A percentile compares a stretch with the other conserved stretches of the same genome.
These are phyloP conservation scores for Sphagnum contortum DNA, from an alignment of 225 moss, liverwort and hornwort genomes.

Conservation along the genomic window DNA sequence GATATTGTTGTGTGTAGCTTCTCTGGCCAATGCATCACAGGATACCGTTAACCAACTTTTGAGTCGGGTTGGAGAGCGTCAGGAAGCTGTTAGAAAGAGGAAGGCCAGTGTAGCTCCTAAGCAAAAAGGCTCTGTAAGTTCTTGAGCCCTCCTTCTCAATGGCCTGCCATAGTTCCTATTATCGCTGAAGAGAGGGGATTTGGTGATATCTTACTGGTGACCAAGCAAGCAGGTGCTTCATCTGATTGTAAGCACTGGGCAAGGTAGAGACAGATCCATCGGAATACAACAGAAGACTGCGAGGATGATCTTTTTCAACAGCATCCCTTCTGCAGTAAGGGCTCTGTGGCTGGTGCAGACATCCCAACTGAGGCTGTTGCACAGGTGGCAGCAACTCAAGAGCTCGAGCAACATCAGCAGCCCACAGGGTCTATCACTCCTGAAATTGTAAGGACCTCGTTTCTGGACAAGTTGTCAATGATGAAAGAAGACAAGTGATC, in stretches of 20 bases:
- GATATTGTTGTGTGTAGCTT: conserved; percentile 12
- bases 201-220: no score
- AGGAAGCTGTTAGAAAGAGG: conserved; percentile 8
- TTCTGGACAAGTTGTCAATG: conserved; percentile 9
- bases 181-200: no score
- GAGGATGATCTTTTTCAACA: conserved; percentile 13
- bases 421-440: conserved; percentile 20
- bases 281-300: conserved; percentile 7
- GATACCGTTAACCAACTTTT: conserved; percentile 44
- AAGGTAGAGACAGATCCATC: conserved; percentile 2
- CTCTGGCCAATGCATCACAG: conserved; percentile 55
- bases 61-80: conserved; percentile 39
- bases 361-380: conserved; percentile 19
- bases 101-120: no score
- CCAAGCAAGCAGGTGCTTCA: no score
- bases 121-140: conserved; percentile 11
- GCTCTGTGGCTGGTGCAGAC: conserved; percentile 13
- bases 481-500: no score
- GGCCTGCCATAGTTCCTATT: no score
- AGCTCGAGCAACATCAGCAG: conserved; percentile 29
- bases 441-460: conserved; percentile 9
- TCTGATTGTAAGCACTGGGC: not conserved
- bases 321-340: conserved; percentile 22
- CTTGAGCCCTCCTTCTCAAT: not conserved
- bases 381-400: conserved; percentile 38